These are phyloP conservation scores for Phytopythium mirpurense DNA, from an alignment of 352 stramenopile genomes.

Conservation along the genomic window DNA sequence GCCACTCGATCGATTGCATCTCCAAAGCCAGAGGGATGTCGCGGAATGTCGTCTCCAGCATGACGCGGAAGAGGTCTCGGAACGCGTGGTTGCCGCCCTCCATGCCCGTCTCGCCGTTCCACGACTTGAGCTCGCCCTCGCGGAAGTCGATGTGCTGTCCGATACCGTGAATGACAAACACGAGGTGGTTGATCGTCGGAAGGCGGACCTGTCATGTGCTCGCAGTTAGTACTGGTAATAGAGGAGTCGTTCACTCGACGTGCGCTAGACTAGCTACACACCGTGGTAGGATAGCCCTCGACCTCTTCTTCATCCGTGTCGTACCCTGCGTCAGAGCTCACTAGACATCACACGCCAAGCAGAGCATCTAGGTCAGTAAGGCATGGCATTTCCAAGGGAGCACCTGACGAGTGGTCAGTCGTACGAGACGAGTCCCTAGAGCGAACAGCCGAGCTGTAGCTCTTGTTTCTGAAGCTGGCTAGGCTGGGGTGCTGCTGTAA, in stretches of 20 bases:
- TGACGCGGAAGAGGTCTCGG: constrained; percentile 64
- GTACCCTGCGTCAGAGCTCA: constrained; percentile 11
- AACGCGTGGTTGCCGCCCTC: constrained; percentile 81
- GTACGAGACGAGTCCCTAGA: constrained; percentile 25
- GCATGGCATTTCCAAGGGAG: no score
- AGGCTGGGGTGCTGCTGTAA: constrained; percentile 15
- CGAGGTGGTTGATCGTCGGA: constrained; percentile 71
- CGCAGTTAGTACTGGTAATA: neutral
- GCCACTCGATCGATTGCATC: constrained; percentile 90
- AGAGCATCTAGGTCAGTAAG: neutral
- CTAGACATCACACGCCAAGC: neutral
- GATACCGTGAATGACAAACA: constrained; percentile 87
- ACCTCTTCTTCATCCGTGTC: constrained; percentile 63
- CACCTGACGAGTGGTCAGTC: constrained; percentile 12
- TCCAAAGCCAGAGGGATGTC: constrained; percentile 78
- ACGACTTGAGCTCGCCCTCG: constrained; percentile 77
- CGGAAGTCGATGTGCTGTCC: constrained; percentile 84
- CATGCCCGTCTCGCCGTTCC: constrained; percentile 61
- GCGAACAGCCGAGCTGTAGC: constrained; percentile 43
- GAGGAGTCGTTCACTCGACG: constrained; percentile 1
- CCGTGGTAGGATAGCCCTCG: constrained; percentile 67
- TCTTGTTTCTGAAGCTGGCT: constrained; percentile 48
- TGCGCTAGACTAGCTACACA: no score
- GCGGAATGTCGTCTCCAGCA: constrained; percentile 77
- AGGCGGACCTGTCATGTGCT: constrained; percentile 46